Evolutionary conservation across 2,329 filamentous ascomycete genomes (phyloP), one percentile per base, ranked within the genome.

Genomic region (Ceratocystis cubensis): DNA sequence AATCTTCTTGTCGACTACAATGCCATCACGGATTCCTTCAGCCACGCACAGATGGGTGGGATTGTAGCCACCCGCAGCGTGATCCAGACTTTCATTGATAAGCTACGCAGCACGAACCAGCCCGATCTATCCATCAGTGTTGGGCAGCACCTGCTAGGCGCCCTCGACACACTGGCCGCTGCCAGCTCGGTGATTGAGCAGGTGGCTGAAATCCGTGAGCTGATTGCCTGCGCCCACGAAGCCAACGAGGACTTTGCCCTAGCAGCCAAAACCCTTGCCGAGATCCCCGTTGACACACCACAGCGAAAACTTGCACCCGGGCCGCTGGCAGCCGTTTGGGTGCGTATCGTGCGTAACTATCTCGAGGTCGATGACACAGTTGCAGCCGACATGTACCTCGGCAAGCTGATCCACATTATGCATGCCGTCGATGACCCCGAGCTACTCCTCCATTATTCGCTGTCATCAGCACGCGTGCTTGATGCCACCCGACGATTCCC

Each of bases 361-460:
- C 84, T 99, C 69, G 93, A 99, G 78, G 90, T 92, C 61, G 93
- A 96, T 74, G 92, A 97, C 77, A 88, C 90, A 7, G 91, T 88
- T 1, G 82, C 84, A 45, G 94, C 94, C 53, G 91, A 95, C 74
- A 84, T 83, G 50, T 96, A 92, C 74, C 82, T 99, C 72, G 96
- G 96, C 81, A 92, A 93, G 76, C 88, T 96, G 75, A 97, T 96
- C 78, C 93, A 94, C 73, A 82, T 96, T 70, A 91, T 96, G 74
- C 85, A 89, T 78, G 86, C 83, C 69, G 85, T 96, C 41, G 78
- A 82, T 37, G 86, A 96, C 74, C 83, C 86, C 48, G 83, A 88
- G 69, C 81, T 93, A 61, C 85, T 85, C 71, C 80, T 97, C 63
- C 87, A 93, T 76, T 99, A 97, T 78, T 85, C 90, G 72, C 85